Base-by-base conservation (phyloP, 768 basidiomycete species). In the Leccinum fibrillosum region DNA sequence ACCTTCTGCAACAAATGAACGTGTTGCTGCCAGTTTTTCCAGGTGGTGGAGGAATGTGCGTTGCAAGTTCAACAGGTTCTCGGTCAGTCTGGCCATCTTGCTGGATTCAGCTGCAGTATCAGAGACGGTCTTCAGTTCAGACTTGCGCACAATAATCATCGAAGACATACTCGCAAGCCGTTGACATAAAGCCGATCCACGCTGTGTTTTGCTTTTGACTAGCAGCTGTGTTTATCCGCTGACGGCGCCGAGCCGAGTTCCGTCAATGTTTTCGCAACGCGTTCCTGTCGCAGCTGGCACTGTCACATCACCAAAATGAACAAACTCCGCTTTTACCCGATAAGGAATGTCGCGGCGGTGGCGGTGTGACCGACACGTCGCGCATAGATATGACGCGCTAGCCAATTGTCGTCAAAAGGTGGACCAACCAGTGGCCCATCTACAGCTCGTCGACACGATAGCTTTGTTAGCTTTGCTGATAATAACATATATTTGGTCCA, bases 1-100 rank as follows among this genome's bases (percentile, higher is more conserved):
- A 83, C 81, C 49, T 82, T 84, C 64, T 96, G 91, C 6, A 89
- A 64, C 6, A 98, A 64, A 49, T 86, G 75, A 2, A 96, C 76
- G 12, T 77, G 70, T 1, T 80, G 77, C n/a, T 28, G 28, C 8
- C 28, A 77, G 64, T 5, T 70, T 66, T 9, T 78, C 76, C 10
- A 97, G 78, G 64, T 83, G 82, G 3, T 78, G 78, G 12, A 98
- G 79, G 34, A 95, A 82, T 2, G 83, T 93, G 2, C 88, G 84
- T 73, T 98, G 97, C 2, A 99, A 79, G 68, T 98, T 98, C 47
- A 94, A 28, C 28, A 28, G 77, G 66, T 95, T 98, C 73, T 99
- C 97, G 0, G 88, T 93, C 66, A 98, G 76, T 28, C 84, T 85
- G 15, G 94, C 86, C 89, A 98, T 92, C 71, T 78, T 77, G 32